phyloP scores from a whole-genome alignment of 2,329 filamentous ascomycete species.

The Ophiocordyceps camponoti-rufipedis region DNA sequence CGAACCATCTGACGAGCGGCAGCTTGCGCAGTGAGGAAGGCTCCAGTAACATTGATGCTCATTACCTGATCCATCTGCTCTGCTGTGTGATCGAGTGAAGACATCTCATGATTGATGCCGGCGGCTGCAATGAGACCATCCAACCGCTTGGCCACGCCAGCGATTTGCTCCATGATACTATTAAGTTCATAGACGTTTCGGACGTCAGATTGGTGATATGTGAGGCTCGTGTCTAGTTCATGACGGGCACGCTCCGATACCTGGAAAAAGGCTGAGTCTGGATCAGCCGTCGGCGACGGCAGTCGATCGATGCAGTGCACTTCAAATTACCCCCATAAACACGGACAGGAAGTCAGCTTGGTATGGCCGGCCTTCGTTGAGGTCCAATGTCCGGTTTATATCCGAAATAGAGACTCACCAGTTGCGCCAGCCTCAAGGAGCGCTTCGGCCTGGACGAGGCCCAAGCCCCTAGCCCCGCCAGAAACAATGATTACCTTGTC shows the following conservation, averaged over 20 bases:
- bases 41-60: slow-evolving; percentile 72
- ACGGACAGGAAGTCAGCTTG: background rate
- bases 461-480: slow-evolving; percentile 59
- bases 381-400: too few species aligned
- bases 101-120: slow-evolving; percentile 64
- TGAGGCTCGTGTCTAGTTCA: slow-evolving; percentile 47
- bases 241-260: slow-evolving; percentile 44
- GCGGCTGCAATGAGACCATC: slow-evolving; percentile 60
- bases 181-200: slow-evolving; percentile 52
- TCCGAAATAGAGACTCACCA: slow-evolving; percentile 17
- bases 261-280: slow-evolving; percentile 39
- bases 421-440: slow-evolving; percentile 63
- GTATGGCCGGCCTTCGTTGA: too few species aligned
- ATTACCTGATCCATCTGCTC: slow-evolving; percentile 63
- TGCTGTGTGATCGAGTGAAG: slow-evolving; percentile 64
- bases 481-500: slow-evolving; percentile 62
- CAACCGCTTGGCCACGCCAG: slow-evolving; percentile 48
- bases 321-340: slow-evolving; percentile 7
- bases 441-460: slow-evolving; percentile 61
- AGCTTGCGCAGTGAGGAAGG: slow-evolving; percentile 71
- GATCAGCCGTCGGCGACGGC: slow-evolving; percentile 24
- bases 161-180: slow-evolving; percentile 49
- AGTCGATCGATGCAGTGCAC: slow-evolving; percentile 51
- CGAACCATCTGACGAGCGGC: slow-evolving; percentile 61
- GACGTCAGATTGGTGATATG: slow-evolving; percentile 68